Evolutionary conservation across 139 green algal species (phyloP).

Genomic region (Gonium pectorale): DNA sequence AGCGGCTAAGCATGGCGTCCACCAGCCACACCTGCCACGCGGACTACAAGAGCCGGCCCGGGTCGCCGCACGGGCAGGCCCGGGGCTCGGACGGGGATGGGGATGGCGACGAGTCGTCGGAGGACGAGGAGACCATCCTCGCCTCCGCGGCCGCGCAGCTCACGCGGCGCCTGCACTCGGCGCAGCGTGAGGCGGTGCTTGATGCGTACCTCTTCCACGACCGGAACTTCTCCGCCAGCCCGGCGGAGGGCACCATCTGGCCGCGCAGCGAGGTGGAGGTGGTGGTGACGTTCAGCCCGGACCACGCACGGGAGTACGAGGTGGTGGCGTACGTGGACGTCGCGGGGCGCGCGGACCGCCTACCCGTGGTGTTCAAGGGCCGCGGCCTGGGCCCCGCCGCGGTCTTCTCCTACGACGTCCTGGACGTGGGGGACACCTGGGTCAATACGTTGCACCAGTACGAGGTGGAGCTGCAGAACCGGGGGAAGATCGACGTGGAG

Average conservation of each 20-base stretch:
- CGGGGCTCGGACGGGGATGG: neutral
- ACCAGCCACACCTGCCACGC: neutral
- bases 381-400: slow-evolving; percentile 71
- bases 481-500: slow-evolving; percentile 71
- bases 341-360: slow-evolving; percentile 63
- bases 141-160: neutral
- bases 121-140: slow-evolving; percentile 65
- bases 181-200: slow-evolving; percentile 31
- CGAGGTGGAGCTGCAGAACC: slow-evolving; percentile 78
- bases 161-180: slow-evolving; percentile 16
- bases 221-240: slow-evolving; percentile 61
- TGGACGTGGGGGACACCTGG: slow-evolving; percentile 88
- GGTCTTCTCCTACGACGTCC: slow-evolving; percentile 80
- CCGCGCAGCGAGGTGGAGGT: slow-evolving; percentile 76
- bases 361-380: slow-evolving; percentile 70
- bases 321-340: slow-evolving; percentile 71
- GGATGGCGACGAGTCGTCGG: slow-evolving; percentile 46
- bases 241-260: slow-evolving; percentile 70
- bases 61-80: neutral
- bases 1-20: neutral
- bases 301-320: slow-evolving; percentile 66
- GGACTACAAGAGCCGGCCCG: too few species aligned
- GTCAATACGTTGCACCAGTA: slow-evolving; percentile 80
- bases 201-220: slow-evolving; percentile 65
- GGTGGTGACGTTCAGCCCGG: slow-evolving; percentile 76